A percentile compares a stretch with the other conserved stretches of the same genome.
phyloP scores from a whole-genome alignment of 2,329 filamentous ascomycete species.

The Lasiodiplodia gonubiensis region DNA sequence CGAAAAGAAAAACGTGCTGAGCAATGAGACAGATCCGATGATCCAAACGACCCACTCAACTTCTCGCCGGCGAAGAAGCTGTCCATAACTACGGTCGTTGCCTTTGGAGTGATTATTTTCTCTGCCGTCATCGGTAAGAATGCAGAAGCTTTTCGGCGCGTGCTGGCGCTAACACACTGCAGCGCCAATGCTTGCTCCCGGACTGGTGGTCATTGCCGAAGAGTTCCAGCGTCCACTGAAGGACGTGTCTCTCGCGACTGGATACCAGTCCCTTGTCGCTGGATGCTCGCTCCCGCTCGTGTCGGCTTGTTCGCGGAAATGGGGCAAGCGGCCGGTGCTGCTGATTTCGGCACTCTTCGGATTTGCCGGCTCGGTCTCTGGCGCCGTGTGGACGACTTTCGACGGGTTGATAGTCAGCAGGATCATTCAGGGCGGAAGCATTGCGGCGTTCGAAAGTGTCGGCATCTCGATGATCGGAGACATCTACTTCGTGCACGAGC shows the following conservation, averaged over 20 bases:
- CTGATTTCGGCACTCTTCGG: slow-evolving; percentile 46
- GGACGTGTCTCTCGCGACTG: slow-evolving; percentile 45
- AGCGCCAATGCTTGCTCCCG: slow-evolving; percentile 43
- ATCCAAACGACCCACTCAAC: slow-evolving; percentile 46
- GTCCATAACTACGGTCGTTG: slow-evolving; percentile 41
- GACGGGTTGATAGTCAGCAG: slow-evolving; percentile 55
- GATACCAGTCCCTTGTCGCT: slow-evolving; percentile 45
- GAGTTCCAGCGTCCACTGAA: slow-evolving; percentile 38
- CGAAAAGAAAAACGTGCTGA: not conserved
- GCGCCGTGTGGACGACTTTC: slow-evolving; percentile 50
- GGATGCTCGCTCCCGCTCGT: slow-evolving; percentile 39
- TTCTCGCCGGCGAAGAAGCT: slow-evolving; percentile 44
- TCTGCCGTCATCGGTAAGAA: slow-evolving; percentile 31
- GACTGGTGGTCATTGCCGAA: slow-evolving; percentile 41
- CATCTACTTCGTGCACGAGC: slow-evolving; percentile 57
- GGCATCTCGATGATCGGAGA: slow-evolving; percentile 51
- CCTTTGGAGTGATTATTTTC: slow-evolving; percentile 43
- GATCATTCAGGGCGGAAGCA: slow-evolving; percentile 51
- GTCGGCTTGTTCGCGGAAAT: slow-evolving; percentile 51
- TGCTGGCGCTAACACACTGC: slow-evolving; percentile 18
- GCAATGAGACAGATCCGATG: slow-evolving; percentile 33
- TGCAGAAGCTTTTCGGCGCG: slow-evolving; percentile 8
- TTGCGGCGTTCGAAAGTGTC: slow-evolving; percentile 46
- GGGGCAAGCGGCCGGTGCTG: slow-evolving; percentile 54
- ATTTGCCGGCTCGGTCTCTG: slow-evolving; percentile 42